These are phyloP conservation scores for Pseudogymnoascus sp. DNA, from an alignment of 2,329 filamentous ascomycete species.

Conservation along the genomic window DNA sequence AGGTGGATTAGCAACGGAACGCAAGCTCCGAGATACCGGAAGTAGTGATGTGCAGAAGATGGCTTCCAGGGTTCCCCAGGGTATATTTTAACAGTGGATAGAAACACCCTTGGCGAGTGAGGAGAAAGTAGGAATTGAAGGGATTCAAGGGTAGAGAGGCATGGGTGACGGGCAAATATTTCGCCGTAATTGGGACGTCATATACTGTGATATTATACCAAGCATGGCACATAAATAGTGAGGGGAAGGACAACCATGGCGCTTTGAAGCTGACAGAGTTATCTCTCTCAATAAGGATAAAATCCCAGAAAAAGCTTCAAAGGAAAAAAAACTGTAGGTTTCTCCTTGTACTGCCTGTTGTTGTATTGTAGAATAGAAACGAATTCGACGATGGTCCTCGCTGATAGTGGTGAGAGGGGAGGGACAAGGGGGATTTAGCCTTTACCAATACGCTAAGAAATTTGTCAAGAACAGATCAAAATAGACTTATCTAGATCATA, in stretches of 20 bases:
- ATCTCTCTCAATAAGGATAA: background rate
- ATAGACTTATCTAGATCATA: background rate
- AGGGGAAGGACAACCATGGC: background rate
- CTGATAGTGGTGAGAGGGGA: background rate
- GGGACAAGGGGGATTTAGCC: background rate
- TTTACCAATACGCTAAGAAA: background rate
- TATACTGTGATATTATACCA: background rate
- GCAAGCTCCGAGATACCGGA: background rate
- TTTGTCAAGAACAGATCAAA: background rate
- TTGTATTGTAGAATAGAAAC: too few species aligned
- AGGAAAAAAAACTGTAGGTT: background rate
- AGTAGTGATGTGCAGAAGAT: background rate
- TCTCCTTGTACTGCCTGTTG: background rate
- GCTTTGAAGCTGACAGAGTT: background rate
- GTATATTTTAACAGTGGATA: background rate
- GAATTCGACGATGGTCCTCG: background rate
- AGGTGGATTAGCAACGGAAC: background rate
- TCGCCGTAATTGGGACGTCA: conserved; percentile 2
- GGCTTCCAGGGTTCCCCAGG: background rate
- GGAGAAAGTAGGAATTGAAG: background rate
- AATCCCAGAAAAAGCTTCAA: background rate
- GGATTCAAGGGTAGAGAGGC: background rate
- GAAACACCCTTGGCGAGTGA: background rate
- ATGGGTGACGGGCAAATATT: background rate
- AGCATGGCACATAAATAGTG: background rate